Conservation (phyloP, 148 eudicot species). For the Cornus florida region DNA sequence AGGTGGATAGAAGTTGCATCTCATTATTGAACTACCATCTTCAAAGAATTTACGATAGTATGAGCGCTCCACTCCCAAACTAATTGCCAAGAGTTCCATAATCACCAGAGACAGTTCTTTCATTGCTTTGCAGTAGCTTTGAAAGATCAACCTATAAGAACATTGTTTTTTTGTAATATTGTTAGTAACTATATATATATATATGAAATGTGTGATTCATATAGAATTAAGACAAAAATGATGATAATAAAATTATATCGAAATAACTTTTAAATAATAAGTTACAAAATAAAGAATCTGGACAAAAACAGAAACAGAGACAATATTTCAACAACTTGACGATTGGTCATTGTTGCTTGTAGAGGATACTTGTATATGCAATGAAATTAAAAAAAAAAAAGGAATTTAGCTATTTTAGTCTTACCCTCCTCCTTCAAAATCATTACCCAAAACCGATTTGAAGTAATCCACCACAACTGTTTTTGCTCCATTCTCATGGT, state of each 20-base stretch:
- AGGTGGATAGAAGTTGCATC: slow-evolving; percentile 44
- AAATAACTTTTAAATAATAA: too few relatives aligned
- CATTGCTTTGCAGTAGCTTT: slow-evolving; percentile 50
- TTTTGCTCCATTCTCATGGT: slow-evolving; percentile 6
- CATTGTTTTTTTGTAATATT: too few relatives aligned
- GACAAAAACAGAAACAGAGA: too few relatives aligned
- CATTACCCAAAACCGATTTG: slow-evolving; percentile 31
- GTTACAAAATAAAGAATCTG: too few relatives aligned
- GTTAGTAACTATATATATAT: too few relatives aligned
- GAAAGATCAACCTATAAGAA: slow-evolving; percentile 31
- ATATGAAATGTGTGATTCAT: too few relatives aligned
- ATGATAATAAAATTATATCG: too few relatives aligned
- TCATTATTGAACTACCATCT: slow-evolving; percentile 40
- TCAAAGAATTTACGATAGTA: slow-evolving; percentile 30
- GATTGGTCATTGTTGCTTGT: too few relatives aligned
- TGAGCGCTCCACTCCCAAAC: slow-evolving; percentile 37
- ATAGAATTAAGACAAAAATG: too few relatives aligned
- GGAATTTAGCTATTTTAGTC: not conserved
- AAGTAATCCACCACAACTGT: slow-evolving; percentile 30
- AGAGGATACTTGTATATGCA: too few relatives aligned
- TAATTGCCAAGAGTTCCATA: slow-evolving; percentile 40
- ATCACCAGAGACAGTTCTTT: slow-evolving; percentile 34
- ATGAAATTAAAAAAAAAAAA: too few relatives aligned
- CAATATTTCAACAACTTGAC: too few relatives aligned
- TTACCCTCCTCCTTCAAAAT: slow-evolving; percentile 36